Conservation (phyloP, 495 filamentous ascomycete species). For the Talaromyces nanjingensis region DNA sequence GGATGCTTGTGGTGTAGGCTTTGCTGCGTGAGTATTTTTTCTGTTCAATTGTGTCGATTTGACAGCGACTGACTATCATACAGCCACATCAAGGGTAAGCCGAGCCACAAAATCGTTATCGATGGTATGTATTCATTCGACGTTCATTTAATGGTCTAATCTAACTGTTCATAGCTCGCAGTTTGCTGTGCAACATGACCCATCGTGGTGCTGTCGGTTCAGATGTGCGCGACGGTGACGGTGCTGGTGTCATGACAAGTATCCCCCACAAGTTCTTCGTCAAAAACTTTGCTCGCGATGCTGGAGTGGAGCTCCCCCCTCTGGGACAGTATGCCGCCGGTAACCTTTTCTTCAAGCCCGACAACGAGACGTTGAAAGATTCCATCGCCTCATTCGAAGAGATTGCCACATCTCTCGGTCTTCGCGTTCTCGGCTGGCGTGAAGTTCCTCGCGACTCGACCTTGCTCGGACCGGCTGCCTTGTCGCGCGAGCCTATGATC, state of each 20-base stretch:
- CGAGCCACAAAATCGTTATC: conserved; percentile 98
- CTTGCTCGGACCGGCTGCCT: conserved; percentile 86
- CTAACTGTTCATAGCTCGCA: conserved; percentile 55
- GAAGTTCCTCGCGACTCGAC: conserved; percentile 89
- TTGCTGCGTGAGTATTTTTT: conserved; percentile 74
- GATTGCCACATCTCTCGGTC: conserved; percentile 75
- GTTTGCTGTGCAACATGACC: conserved; percentile 99
- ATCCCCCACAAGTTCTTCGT: conserved; percentile 98
- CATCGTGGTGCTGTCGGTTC: conserved; percentile 97
- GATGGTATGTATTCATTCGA: conserved; percentile 65
- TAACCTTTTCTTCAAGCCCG: conserved; percentile 98
- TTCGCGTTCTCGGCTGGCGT: conserved; percentile 95
- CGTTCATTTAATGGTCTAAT: background rate
- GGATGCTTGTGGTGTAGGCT: conserved; percentile 99
- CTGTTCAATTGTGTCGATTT: background rate
- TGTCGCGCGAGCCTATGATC: conserved; percentile 90
- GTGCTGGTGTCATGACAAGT: conserved; percentile 98
- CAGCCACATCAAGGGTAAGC: conserved; percentile 94
- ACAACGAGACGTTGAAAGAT: conserved; percentile 77
- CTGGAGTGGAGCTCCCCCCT: conserved; percentile 76
- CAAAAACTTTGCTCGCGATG: conserved; percentile 93
- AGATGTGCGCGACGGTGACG: conserved; percentile 94
- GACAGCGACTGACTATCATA: conserved; percentile 11
- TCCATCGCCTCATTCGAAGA: conserved; percentile 87
- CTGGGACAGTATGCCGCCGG: conserved; percentile 94